Evolutionary conservation across 164 flowering plant genomes (phyloP).

Genomic region (Macadamia integrifolia): DNA sequence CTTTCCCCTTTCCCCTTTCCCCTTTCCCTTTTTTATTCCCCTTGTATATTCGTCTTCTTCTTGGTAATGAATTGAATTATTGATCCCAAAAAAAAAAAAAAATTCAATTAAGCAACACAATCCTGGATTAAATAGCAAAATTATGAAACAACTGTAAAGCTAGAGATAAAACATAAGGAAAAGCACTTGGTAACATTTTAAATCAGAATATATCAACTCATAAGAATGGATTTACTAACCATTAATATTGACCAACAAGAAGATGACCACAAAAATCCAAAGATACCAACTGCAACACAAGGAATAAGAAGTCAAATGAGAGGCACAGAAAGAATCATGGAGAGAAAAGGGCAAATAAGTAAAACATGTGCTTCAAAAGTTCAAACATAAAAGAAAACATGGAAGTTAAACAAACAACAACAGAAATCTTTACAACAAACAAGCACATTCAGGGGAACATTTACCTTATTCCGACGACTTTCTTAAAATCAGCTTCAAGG

Average conservation of each 20-base stretch:
- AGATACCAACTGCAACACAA: conserved; percentile 57
- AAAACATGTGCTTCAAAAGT: neutral
- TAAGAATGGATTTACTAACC: conserved; percentile 37
- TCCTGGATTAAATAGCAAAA: neutral
- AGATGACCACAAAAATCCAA: conserved; percentile 77
- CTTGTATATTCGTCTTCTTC: no score
- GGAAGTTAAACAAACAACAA: conserved; percentile 7
- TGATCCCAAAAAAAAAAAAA: neutral
- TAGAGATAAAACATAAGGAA: neutral
- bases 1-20: no score
- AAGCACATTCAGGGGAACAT: neutral
- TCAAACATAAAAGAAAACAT: neutral
- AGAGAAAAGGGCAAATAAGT: neutral
- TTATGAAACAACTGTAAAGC: neutral
- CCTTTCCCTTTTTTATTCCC: no score
- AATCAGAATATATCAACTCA: neutral
- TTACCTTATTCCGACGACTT: conserved; percentile 77
- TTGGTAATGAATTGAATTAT: no score
- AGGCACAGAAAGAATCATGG: neutral
- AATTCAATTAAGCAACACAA: neutral
- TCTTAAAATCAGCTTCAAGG: conserved; percentile 63
- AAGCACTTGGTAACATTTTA: neutral
- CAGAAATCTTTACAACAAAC: neutral
- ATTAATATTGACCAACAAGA: conserved; percentile 69
- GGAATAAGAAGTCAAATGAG: neutral